Conservation (phyloP, 2,329 filamentous ascomycete species). For the Calonectria fujianensis region DNA sequence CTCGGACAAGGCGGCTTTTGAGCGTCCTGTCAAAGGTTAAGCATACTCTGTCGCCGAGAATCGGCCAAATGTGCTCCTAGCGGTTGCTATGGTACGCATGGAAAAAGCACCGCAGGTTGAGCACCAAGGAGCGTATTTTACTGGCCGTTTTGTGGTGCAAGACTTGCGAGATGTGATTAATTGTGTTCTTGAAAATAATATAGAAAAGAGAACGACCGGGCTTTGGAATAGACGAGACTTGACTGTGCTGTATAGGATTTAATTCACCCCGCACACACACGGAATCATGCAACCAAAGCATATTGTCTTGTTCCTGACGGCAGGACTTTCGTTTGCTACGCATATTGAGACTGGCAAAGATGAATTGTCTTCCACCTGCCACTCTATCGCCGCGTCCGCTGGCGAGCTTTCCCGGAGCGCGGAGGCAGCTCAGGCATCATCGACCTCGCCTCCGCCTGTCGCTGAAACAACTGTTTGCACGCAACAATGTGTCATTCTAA, state of each 20-base stretch:
- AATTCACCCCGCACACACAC: conserved; percentile 34
- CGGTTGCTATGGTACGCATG: background rate
- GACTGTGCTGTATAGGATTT: background rate
- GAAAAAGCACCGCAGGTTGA: conserved; percentile 1
- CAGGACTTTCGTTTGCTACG: conserved; percentile 25
- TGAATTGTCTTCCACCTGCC: background rate
- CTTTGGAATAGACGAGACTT: background rate
- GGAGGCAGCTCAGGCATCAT: conserved; percentile 16
- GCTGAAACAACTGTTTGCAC: conserved; percentile 49
- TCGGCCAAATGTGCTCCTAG: conserved; percentile 10
- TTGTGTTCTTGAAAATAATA: conserved; percentile 7
- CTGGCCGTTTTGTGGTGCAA: conserved; percentile 8
- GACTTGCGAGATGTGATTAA: background rate
- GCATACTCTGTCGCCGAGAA: conserved; percentile 12
- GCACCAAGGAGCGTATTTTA: background rate
- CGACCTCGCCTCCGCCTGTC: background rate
- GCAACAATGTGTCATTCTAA: conserved; percentile 46
- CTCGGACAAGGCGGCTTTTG: conserved; percentile 31
- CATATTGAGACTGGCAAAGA: background rate
- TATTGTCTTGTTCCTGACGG: conserved; percentile 42
- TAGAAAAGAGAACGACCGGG: conserved; percentile 17
- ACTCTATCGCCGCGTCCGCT: conserved; percentile 33
- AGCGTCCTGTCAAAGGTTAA: conserved; percentile 26
- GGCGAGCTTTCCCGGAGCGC: conserved; percentile 47
- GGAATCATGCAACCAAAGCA: conserved; percentile 47